phyloP scores from a whole-genome alignment of 1,284 basidiomycete genomes.

The Inonotus obliquus region DNA sequence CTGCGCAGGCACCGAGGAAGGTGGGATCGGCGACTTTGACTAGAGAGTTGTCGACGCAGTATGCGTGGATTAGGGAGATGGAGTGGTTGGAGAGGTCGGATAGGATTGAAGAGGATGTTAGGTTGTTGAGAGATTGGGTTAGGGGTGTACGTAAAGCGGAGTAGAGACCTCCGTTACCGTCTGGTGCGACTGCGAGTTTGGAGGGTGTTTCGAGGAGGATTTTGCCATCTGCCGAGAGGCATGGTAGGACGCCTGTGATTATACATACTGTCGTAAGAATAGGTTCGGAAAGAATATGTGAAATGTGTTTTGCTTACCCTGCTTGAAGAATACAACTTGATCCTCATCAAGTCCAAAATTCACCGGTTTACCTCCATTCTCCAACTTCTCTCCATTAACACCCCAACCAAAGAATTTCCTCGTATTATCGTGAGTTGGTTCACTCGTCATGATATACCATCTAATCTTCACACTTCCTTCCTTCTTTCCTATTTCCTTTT shows the following conservation, averaged over 20 bases:
- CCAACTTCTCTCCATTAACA: slow-evolving; percentile 3
- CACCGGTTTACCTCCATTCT: slow-evolving; percentile 44
- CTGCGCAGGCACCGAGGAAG: slow-evolving; percentile 92
- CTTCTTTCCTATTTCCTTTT: slow-evolving; percentile 46
- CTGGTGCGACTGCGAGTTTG: slow-evolving; percentile 88
- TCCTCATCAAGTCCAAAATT: slow-evolving; percentile 85
- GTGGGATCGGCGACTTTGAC: slow-evolving; percentile 96
- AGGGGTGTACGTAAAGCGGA: slow-evolving; percentile 84
- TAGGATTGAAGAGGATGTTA: slow-evolving; percentile 65
- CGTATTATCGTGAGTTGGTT: slow-evolving; percentile 87
- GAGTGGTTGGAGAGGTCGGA: slow-evolving; percentile 77
- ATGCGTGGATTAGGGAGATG: slow-evolving; percentile 89
- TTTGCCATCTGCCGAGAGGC: slow-evolving; percentile 91
- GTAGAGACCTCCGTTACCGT: slow-evolving; percentile 97
- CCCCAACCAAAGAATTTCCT: slow-evolving; percentile 68
- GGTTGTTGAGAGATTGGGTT: slow-evolving; percentile 44
- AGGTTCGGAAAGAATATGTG: background rate
- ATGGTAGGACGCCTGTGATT: slow-evolving; percentile 86
- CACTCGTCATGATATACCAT: slow-evolving; percentile 99
- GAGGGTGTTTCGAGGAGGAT: slow-evolving; percentile 81
- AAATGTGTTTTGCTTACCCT: slow-evolving; percentile 58
- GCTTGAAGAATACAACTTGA: slow-evolving; percentile 92
- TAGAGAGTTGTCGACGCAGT: slow-evolving; percentile 99
- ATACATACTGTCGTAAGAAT: background rate
- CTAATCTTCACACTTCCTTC: slow-evolving; percentile 65